Percentiles rank a stretch among this genome's conserved stretches.
Evolutionary conservation across 257 asterid species (phyloP).

Genomic region (Osmanthus fragrans): DNA sequence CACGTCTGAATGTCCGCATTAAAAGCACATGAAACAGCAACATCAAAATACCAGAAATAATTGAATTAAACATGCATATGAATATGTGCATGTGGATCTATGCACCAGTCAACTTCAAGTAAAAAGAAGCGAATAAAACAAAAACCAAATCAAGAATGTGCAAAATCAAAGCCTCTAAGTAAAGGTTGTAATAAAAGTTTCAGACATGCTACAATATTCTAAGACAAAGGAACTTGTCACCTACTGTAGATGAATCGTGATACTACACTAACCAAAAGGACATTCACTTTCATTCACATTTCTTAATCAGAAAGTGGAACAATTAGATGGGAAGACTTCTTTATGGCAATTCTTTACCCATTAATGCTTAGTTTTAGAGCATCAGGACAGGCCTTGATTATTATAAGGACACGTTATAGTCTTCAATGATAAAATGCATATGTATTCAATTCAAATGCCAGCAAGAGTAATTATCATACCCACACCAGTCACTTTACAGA

Average conservation of each 20-base stretch:
- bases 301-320: background rate
- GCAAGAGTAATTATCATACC: background rate
- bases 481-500: background rate
- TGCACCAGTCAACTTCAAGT: background rate
- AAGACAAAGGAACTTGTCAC: background rate
- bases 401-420: background rate
- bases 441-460: background rate
- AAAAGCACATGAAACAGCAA: background rate
- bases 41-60: background rate
- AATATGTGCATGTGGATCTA: background rate
- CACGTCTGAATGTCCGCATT: background rate
- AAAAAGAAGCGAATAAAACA: background rate
- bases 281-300: background rate
- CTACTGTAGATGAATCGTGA: background rate
- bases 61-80: background rate
- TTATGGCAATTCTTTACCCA: conserved; percentile 1
- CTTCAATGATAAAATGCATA: conserved; percentile 1
- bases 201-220: background rate
- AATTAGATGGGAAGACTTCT: conserved; percentile 2
- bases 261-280: background rate
- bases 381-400: conserved; percentile 13
- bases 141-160: background rate
- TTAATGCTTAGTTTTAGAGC: background rate
- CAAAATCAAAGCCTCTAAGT: background rate
- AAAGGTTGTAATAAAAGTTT: background rate